Evolutionary conservation across 148 eudicot genomes (phyloP).

Genomic region (Spergularia bocconei): DNA sequence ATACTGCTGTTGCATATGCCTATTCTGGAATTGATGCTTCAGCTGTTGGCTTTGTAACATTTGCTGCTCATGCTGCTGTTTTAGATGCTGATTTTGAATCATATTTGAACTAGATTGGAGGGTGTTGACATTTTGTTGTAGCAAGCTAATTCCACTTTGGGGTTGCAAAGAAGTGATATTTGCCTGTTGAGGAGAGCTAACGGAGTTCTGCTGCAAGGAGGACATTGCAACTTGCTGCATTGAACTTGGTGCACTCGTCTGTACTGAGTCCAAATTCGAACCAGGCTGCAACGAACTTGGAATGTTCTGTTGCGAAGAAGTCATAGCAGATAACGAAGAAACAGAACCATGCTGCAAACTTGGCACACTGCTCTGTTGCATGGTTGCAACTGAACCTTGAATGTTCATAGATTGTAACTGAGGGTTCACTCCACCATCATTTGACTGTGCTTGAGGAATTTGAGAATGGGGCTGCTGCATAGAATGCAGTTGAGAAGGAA

Average conservation of each 20-base stretch:
- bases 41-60: conserved; percentile 47
- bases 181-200: conserved; percentile 58
- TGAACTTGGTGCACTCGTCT: conserved; percentile 52
- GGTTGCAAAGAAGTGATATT: conserved; percentile 50
- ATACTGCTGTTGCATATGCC: conserved; percentile 47
- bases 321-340: conserved; percentile 47
- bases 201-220: conserved; percentile 70
- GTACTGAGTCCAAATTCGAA: conserved; percentile 60
- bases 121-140: conserved; percentile 51
- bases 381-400: conserved; percentile 52
- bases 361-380: conserved; percentile 58
- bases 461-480: conserved; percentile 70
- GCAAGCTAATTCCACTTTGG: conserved; percentile 51
- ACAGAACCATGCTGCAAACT: conserved; percentile 61
- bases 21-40: conserved; percentile 44
- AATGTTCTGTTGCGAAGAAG: conserved; percentile 59
- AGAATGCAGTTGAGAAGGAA: conserved; percentile 52
- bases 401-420: conserved; percentile 56
- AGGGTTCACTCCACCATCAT: conserved; percentile 54
- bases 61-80: conserved; percentile 79
- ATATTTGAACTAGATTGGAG: conserved; percentile 60
- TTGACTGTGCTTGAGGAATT: conserved; percentile 61
- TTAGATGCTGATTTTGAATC: conserved; percentile 64
- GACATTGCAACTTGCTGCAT: conserved; percentile 65
- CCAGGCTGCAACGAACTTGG: conserved; percentile 47